Percentiles rank a stretch among this genome's conserved stretches.
phyloP scores from a whole-genome alignment of 208 protist species.

The Trypanosoma platydactyli region DNA sequence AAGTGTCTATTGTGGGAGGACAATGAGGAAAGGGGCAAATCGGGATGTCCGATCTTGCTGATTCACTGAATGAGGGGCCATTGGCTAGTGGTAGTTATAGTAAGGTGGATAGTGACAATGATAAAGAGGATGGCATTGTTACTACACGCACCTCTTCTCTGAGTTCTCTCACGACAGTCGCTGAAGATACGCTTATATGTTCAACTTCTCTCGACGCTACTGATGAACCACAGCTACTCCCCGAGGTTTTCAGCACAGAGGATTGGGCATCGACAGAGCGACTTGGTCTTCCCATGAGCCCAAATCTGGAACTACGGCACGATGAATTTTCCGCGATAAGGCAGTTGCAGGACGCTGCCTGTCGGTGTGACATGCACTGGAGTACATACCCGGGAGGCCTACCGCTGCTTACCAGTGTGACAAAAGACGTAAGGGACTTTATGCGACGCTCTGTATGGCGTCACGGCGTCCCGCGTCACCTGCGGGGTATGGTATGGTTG shows the following conservation, averaged over 20 bases:
- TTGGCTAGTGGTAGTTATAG: no score
- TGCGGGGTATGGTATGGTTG: conserved; percentile 69
- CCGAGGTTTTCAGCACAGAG: conserved; percentile 36
- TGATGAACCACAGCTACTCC: neutral
- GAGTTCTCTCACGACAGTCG: neutral
- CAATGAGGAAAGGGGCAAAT: neutral
- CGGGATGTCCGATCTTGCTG: no score
- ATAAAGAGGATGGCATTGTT: no score
- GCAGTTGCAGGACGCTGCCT: conserved; percentile 28
- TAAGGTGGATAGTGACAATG: no score
- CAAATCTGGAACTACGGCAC: conserved; percentile 11
- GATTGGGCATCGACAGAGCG: conserved; percentile 56
- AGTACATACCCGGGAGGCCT: conserved; percentile 42
- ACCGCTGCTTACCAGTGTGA: conserved; percentile 46
- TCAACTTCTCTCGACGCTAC: neutral
- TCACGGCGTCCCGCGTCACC: conserved; percentile 43
- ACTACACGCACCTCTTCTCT: no score
- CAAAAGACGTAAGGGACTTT: conserved; percentile 30
- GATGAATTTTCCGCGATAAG: conserved; percentile 32
- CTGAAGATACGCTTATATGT: neutral
- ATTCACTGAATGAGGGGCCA: no score
- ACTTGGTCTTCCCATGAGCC: conserved; percentile 44
- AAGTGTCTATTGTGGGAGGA: neutral
- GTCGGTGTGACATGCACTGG: conserved; percentile 57
- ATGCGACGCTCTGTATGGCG: conserved; percentile 37